These are phyloP conservation scores for Starmerella ratchasimensis DNA, from an alignment of 805 yeast genomes.

Conservation along the genomic window DNA sequence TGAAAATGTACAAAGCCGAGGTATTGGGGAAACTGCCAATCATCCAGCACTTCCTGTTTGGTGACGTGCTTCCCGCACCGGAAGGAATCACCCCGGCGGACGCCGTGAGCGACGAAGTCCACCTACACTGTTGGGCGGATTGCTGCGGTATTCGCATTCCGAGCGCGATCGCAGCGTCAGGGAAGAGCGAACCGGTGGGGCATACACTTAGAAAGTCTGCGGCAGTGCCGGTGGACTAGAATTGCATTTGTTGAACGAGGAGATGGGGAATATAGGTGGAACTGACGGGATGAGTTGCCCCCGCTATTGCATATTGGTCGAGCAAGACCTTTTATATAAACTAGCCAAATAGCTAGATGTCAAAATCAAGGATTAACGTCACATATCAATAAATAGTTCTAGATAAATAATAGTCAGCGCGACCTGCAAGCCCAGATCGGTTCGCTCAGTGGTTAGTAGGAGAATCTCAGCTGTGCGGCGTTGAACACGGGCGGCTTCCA, in stretches of 20 bases:
- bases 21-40: slow-evolving; percentile 83
- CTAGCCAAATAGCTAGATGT: no score
- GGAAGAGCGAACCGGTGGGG: slow-evolving; percentile 3
- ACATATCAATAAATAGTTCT: neutral
- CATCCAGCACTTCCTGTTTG: slow-evolving; percentile 87
- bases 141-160: slow-evolving; percentile 96
- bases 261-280: no score
- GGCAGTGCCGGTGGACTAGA: slow-evolving; percentile 13
- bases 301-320: no score
- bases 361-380: neutral
- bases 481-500: slow-evolving; percentile 96
- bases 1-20: slow-evolving; percentile 90
- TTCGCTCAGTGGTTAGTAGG: slow-evolving; percentile 3
- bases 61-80: slow-evolving; percentile 55
- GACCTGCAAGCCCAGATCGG: no score
- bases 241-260: neutral
- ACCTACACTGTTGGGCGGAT: slow-evolving; percentile 68
- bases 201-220: slow-evolving; percentile 9
- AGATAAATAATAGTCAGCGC: neutral
- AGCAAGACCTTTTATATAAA: no score
- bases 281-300: no score
- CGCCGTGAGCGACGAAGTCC: slow-evolving; percentile 25
- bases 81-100: slow-evolving; percentile 39
- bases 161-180: slow-evolving; percentile 81
- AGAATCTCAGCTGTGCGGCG: slow-evolving; percentile 82